Evolutionary conservation across 2,329 filamentous ascomycete genomes (phyloP).

Genomic region (Clarireedia homoeocarpa): DNA sequence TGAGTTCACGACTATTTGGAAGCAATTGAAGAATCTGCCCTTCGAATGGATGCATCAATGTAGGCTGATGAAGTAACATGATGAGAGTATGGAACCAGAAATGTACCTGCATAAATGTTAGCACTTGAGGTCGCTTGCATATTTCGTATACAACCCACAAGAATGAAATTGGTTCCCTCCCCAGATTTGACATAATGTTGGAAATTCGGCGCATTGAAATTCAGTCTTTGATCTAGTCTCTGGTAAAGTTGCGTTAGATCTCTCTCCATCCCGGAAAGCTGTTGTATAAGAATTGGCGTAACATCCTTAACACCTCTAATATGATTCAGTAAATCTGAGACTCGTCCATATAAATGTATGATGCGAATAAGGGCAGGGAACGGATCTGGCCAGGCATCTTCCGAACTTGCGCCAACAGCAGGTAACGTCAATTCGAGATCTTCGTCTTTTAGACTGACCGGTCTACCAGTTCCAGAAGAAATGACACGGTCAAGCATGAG

Average conservation of each 20-base stretch:
- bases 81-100: slow-evolving; percentile 80
- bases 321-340: slow-evolving; percentile 78
- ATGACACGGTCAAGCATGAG: slow-evolving; percentile 84
- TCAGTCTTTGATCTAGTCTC: slow-evolving; percentile 62
- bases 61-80: slow-evolving; percentile 77
- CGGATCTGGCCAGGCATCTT: slow-evolving; percentile 59
- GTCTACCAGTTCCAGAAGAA: slow-evolving; percentile 76
- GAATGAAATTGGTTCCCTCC: slow-evolving; percentile 78
- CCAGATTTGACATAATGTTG: slow-evolving; percentile 73
- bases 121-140: slow-evolving; percentile 48
- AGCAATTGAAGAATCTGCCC: slow-evolving; percentile 63
- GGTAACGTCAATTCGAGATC: slow-evolving; percentile 76
- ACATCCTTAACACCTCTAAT: slow-evolving; percentile 68
- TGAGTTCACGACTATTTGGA: slow-evolving; percentile 67
- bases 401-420: slow-evolving; percentile 40
- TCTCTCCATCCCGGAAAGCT: slow-evolving; percentile 69
- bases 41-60: slow-evolving; percentile 69
- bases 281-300: slow-evolving; percentile 64
- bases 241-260: slow-evolving; percentile 69
- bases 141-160: slow-evolving; percentile 57
- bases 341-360: slow-evolving; percentile 76
- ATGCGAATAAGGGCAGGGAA: slow-evolving; percentile 77
- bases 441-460: slow-evolving; percentile 75
- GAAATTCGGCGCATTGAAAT: slow-evolving; percentile 82
- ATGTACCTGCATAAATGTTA: slow-evolving; percentile 71